Evolutionary conservation across 805 yeast genomes (phyloP).

Genomic region (Candida schatavii): DNA sequence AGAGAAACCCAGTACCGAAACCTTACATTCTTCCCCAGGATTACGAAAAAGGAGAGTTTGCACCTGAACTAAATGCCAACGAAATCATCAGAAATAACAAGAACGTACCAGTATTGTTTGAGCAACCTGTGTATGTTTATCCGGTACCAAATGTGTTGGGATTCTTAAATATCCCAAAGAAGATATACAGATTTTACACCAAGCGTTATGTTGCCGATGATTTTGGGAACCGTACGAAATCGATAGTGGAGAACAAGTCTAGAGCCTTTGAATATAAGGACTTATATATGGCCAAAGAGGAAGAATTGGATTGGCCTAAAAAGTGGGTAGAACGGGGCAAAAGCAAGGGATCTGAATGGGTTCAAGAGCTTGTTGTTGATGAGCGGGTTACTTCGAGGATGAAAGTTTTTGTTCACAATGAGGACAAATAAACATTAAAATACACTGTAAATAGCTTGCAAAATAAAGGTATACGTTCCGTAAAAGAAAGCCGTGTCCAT

Average conservation of each 20-base stretch:
- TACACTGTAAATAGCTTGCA: neutral
- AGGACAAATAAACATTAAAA: neutral
- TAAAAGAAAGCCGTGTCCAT: no score
- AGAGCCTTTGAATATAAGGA: slow-evolving; percentile 54
- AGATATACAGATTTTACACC: slow-evolving; percentile 76
- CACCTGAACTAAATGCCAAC: slow-evolving; percentile 54
- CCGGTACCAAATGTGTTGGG: slow-evolving; percentile 80
- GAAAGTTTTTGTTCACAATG: slow-evolving; percentile 42
- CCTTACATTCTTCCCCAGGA: slow-evolving; percentile 64
- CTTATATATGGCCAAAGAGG: slow-evolving; percentile 46
- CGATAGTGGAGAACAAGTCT: slow-evolving; percentile 46
- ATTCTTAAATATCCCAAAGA: slow-evolving; percentile 67
- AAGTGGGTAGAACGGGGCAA: slow-evolving; percentile 79
- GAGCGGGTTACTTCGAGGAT: slow-evolving; percentile 57
- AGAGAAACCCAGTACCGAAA: slow-evolving; percentile 48
- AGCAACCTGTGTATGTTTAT: slow-evolving; percentile 75
- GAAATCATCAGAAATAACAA: slow-evolving; percentile 26
- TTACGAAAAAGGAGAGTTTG: slow-evolving; percentile 51
- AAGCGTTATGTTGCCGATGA: slow-evolving; percentile 69
- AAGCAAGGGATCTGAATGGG: slow-evolving; percentile 84
- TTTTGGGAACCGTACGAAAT: slow-evolving; percentile 52
- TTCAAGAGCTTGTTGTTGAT: slow-evolving; percentile 68
- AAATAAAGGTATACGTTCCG: no score
- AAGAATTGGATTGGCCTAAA: slow-evolving; percentile 84
- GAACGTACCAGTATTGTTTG: slow-evolving; percentile 57